phyloP scores from a whole-genome alignment of 129 eudicot genomes.

The carrot (Daucus carota) region DH1_v3.0 NC_030382.2:43519501-43520000 shows the following conservation, averaged over 20 bases:
- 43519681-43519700: not conserved
- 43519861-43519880: slow-evolving; percentile 24
- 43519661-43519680: slow-evolving; percentile 4
- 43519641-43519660: slow-evolving; percentile 5
- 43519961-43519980: slow-evolving; percentile 2
- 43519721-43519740: slow-evolving; percentile 4
- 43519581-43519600: not conserved
- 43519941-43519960: slow-evolving; percentile 15
- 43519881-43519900: slow-evolving; percentile 28
- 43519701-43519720: slow-evolving; percentile 3
- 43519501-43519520: not conserved
- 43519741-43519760: not conserved
- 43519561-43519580: not conserved
- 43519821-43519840: not conserved
- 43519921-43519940: slow-evolving; percentile 17
- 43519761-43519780: not conserved
- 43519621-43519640: not conserved
- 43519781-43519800: slow-evolving; percentile 2
- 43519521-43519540: not conserved
- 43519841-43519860: not conserved
- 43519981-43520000: not conserved
- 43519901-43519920: slow-evolving; percentile 15
- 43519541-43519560: not conserved
- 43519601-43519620: not conserved
- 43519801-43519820: slow-evolving; percentile 3